phyloP scores from a whole-genome alignment of 148 eudicot genomes.

The Polygonum maritimum region DNA sequence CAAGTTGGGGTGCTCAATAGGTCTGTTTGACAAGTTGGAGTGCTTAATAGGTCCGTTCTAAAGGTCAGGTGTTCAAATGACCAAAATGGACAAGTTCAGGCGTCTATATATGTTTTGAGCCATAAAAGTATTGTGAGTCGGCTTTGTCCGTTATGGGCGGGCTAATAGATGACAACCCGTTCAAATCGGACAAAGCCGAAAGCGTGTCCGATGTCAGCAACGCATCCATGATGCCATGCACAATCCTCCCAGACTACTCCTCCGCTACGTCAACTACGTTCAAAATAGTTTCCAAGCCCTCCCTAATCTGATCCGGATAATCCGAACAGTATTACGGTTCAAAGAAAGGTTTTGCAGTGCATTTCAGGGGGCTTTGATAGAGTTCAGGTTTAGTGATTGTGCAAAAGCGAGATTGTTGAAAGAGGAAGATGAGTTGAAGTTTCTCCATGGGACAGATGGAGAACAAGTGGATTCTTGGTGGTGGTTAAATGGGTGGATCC shows the following conservation, averaged over 20 bases:
- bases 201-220: conserved; percentile 52
- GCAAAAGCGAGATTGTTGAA: background rate
- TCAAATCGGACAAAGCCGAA: conserved; percentile 65
- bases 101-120: too few species aligned
- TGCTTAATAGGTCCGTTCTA: too few species aligned
- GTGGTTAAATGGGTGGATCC: background rate
- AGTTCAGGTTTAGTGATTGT: background rate
- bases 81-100: too few species aligned
- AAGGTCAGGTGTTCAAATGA: too few species aligned
- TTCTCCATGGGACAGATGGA: background rate
- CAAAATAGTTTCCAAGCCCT: conserved; percentile 6
- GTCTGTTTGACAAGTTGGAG: too few species aligned
- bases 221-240: conserved; percentile 27
- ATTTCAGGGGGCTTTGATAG: conserved; percentile 7
- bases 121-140: too few species aligned
- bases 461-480: too few species aligned
- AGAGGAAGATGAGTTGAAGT: background rate
- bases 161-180: too few species aligned
- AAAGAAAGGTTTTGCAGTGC: conserved; percentile 11
- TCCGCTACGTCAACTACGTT: conserved; percentile 34
- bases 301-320: conserved; percentile 13
- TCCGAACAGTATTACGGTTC: background rate
- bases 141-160: too few species aligned
- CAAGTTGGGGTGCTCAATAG: too few species aligned
- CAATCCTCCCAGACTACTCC: conserved; percentile 27